These are phyloP conservation scores for Exophiala alcalophila DNA, from an alignment of 2,329 filamentous ascomycete species.

Conservation along the genomic window DNA sequence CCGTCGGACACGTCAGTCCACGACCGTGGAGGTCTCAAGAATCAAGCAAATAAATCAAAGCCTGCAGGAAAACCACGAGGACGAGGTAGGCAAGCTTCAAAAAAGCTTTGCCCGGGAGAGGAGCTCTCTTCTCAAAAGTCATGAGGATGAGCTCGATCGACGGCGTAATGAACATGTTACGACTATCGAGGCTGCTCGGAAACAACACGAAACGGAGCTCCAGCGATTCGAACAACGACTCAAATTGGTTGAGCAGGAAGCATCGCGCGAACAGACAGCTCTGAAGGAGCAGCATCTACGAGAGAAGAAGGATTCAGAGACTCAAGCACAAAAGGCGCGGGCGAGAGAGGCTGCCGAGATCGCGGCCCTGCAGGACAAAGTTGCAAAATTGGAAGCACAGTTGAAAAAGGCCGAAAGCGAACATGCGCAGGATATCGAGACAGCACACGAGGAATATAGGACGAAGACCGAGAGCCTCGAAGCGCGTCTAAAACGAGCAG, in stretches of 20 bases:
- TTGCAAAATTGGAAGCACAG: conserved; percentile 56
- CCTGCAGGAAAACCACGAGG: conserved; percentile 67
- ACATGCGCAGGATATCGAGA: conserved; percentile 59
- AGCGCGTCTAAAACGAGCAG: conserved; percentile 48
- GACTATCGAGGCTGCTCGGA: conserved; percentile 42
- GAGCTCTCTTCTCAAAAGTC: conserved; percentile 17
- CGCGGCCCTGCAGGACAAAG: conserved; percentile 60
- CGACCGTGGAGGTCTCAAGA: conserved; percentile 53
- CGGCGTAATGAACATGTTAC: conserved; percentile 50
- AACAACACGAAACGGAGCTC: conserved; percentile 45
- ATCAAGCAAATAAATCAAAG: conserved; percentile 68
- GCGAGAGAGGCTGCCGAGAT: conserved; percentile 58
- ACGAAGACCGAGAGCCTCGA: conserved; percentile 47
- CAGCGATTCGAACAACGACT: conserved; percentile 49
- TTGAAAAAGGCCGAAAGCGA: conserved; percentile 56
- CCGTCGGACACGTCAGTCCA: conserved; percentile 61
- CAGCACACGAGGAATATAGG: conserved; percentile 51
- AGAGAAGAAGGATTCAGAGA: conserved; percentile 37
- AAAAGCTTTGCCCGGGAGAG: conserved; percentile 34
- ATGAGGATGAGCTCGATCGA: conserved; percentile 30
- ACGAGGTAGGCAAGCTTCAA: conserved; percentile 56
- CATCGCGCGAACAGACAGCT: conserved; percentile 15
- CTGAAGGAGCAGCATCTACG: conserved; percentile 23
- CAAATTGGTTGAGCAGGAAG: conserved; percentile 34
- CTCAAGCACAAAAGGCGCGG: conserved; percentile 37